Evolutionary conservation across 2,329 filamentous ascomycete genomes (phyloP).

Genomic region (Apiospora pterosperma): DNA sequence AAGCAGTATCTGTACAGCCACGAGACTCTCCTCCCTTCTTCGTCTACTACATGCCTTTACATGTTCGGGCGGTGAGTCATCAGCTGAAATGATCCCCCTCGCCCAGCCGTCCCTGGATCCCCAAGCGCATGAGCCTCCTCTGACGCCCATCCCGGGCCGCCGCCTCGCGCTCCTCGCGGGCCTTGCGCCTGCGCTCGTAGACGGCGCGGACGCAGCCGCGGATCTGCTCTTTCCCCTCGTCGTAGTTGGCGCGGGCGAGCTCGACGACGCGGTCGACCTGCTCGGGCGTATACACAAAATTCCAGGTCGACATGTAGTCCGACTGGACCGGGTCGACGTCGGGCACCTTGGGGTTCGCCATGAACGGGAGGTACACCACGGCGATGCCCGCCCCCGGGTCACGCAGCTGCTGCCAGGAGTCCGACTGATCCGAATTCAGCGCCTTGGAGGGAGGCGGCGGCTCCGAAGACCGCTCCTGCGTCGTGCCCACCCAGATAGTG

Average conservation of each 20-base stretch:
- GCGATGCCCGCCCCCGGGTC: constrained; percentile 79
- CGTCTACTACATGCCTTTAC: no score
- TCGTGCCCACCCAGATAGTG: constrained; percentile 91
- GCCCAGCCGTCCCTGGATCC: constrained; percentile 53
- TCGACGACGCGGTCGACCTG: constrained; percentile 83
- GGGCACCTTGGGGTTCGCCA: constrained; percentile 75
- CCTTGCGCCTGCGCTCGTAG: constrained; percentile 83
- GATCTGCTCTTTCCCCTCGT: constrained; percentile 76
- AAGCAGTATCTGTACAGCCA: no score
- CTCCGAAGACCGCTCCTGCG: constrained; percentile 64
- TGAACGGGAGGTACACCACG: constrained; percentile 85
- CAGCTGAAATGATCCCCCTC: constrained; percentile 66
- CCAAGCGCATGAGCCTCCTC: constrained; percentile 45
- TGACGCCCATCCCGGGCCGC: constrained; percentile 35
- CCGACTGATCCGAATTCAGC: constrained; percentile 60
- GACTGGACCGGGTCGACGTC: constrained; percentile 79
- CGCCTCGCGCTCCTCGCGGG: constrained; percentile 53
- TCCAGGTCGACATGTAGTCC: constrained; percentile 95
- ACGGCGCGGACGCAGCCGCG: constrained; percentile 78
- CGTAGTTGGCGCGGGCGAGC: constrained; percentile 82
- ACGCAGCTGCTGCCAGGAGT: constrained; percentile 67
- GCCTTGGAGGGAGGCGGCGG: constrained; percentile 46
- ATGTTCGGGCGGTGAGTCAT: no score
- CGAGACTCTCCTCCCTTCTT: no score
- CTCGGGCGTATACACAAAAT: constrained; percentile 90